These are phyloP conservation scores for Pseudocercospora cruenta DNA, from an alignment of 2,329 filamentous ascomycete species.

Conservation along the genomic window DNA sequence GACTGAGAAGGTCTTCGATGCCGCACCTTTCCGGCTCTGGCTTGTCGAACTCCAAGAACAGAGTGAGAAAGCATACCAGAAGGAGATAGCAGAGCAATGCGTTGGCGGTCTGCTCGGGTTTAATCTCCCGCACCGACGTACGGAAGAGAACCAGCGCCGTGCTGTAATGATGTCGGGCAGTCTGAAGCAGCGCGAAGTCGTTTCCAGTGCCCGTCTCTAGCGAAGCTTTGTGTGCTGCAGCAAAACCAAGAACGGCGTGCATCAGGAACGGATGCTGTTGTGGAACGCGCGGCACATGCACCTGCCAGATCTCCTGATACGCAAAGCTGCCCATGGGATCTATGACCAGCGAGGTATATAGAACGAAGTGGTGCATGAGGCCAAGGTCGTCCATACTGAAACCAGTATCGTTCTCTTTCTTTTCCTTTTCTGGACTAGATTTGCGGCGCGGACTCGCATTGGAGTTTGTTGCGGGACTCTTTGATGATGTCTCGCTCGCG, in stretches of 20 bases:
- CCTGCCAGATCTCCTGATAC: slow-evolving; percentile 33
- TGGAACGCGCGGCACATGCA: slow-evolving; percentile 30
- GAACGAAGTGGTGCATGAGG: slow-evolving; percentile 23
- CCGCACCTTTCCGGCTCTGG: slow-evolving; percentile 4
- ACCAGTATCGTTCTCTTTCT: background rate
- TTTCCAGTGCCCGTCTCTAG: background rate
- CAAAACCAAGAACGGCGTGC: slow-evolving; percentile 34
- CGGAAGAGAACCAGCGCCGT: slow-evolving; percentile 21
- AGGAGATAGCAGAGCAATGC: slow-evolving; percentile 20
- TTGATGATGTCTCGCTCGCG: background rate
- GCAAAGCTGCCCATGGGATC: slow-evolving; percentile 24
- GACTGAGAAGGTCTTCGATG: slow-evolving; percentile 9
- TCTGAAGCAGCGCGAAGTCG: slow-evolving; percentile 11
- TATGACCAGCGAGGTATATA: slow-evolving; percentile 18
- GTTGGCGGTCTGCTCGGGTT: slow-evolving; percentile 10
- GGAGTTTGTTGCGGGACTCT: slow-evolving; percentile 1
- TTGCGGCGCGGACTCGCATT: slow-evolving; percentile 4
- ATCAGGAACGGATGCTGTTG: slow-evolving; percentile 31
- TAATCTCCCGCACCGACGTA: slow-evolving; percentile 6
- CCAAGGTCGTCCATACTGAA: slow-evolving; percentile 17
- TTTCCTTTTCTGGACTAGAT: background rate
- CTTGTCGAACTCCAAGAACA: slow-evolving; percentile 15
- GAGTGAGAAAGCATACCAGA: slow-evolving; percentile 16
- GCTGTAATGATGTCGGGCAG: slow-evolving; percentile 30
- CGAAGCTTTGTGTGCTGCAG: slow-evolving; percentile 27